These are phyloP conservation scores for Schoenoplectus tabernaemontani DNA, from an alignment of 202 grass and related monocot species.

Conservation along the genomic window DNA sequence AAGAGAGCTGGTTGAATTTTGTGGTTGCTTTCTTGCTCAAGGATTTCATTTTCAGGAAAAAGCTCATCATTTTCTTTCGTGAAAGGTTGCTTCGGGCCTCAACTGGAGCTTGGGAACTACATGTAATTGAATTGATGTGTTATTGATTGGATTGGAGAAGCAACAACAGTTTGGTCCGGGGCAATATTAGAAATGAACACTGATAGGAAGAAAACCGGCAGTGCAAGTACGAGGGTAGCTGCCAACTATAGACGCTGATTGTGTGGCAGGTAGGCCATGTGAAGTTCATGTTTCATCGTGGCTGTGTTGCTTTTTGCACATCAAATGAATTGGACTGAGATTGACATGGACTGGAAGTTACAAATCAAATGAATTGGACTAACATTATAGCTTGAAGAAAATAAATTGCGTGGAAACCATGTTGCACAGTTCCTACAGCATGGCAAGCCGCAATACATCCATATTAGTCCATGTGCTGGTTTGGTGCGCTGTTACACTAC, in stretches of 20 bases:
- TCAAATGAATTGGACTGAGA: no score
- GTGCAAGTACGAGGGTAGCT: no score
- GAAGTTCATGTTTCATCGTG: no score
- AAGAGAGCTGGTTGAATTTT: slow-evolving; percentile 21
- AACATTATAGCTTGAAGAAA: no score
- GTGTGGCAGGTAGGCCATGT: no score
- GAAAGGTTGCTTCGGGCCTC: not conserved
- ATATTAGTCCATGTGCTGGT: not conserved
- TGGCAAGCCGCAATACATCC: not conserved
- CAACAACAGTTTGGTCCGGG: not conserved
- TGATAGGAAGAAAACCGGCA: no score
- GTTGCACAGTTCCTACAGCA: not conserved
- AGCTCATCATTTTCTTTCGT: not conserved
- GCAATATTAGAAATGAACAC: no score
- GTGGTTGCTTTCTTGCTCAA: slow-evolving; percentile 19
- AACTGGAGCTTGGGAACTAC: not conserved
- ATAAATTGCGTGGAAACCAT: no score
- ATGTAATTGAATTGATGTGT: not conserved
- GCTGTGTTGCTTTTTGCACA: no score
- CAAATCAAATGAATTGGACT: no score
- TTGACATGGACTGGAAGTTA: no score
- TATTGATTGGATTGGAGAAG: not conserved
- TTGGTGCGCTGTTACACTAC: not conserved
- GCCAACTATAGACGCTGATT: no score
- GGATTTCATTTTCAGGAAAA: slow-evolving; percentile 19